Base-by-base conservation (phyloP, 1,284 basidiomycete species). In the Fomitopsis pinicola region DNA sequence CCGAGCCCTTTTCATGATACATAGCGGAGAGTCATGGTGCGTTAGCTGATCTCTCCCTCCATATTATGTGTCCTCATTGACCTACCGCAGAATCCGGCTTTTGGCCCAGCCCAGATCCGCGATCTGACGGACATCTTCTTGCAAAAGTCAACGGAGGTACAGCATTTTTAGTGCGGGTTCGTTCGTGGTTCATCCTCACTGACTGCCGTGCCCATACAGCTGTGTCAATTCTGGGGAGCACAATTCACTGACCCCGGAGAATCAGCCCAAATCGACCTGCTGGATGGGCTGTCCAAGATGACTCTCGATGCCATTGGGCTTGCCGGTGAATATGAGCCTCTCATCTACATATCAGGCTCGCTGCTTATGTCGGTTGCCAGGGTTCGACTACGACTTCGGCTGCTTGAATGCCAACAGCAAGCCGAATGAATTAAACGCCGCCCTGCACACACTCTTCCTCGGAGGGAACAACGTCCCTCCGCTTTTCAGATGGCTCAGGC, bases 71-170 rank as follows among this genome's bases (percentile, higher is more conserved):
- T 28, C 2, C 17, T 48, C 9, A 38, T 17, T 15, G 12, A 33
- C 4, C 28, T n/a, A 4, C 5, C 22, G 30, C 35, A 73, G 85
- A 87, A 86, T 64, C 85, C 85, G n/a, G 85, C 83, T 0, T 87
- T 88, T 61, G 82, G 84, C 3, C 76, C 78, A 0, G 71, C 77
- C 0, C 82, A 86, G 62, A 77, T 87, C 26, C 76, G 85, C 1
- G 81, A 81, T 45, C 69, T 87, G 0, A 86, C 82, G 0, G 75
- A 75, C 12, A 78, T 86, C 15, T 87, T 88, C 60, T 63, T 84
- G 5, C 74, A 79, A 9, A 86, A 87, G 69, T 71, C 85, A 0
- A 62, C 76, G 0, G 72, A 81, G 64, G 85, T 85, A 45, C 8
- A 33, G 52, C 19, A 17, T 5, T 33, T 7, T 5, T 33, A 33